Evolutionary conservation across 345 rosid genomes (phyloP).

Genomic region (Cochlearia excelsa): DNA sequence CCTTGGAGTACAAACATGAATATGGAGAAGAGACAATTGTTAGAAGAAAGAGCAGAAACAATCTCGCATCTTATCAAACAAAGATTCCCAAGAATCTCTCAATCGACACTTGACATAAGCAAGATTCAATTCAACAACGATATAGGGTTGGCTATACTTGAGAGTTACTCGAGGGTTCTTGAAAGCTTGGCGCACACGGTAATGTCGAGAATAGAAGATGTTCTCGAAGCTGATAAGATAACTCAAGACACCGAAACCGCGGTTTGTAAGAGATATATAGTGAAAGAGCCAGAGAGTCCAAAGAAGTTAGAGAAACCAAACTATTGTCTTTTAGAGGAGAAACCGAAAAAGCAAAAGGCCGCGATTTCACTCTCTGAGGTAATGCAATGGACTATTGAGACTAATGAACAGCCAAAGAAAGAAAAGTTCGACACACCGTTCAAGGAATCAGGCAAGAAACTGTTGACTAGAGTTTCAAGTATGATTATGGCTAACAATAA

Average conservation of each 20-base stretch:
- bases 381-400: slow-evolving; percentile 56
- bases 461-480: slow-evolving; percentile 39
- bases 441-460: slow-evolving; percentile 42
- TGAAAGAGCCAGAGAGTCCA: slow-evolving; percentile 31
- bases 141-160: slow-evolving; percentile 73
- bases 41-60: slow-evolving; percentile 83
- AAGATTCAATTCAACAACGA: slow-evolving; percentile 83
- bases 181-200: slow-evolving; percentile 82
- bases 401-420: slow-evolving; percentile 22
- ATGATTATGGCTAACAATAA: slow-evolving; percentile 40
- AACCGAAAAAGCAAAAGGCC: slow-evolving; percentile 25
- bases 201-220: slow-evolving; percentile 72
- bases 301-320: slow-evolving; percentile 21
- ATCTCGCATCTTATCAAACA: slow-evolving; percentile 66
- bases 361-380: slow-evolving; percentile 49
- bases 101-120: slow-evolving; percentile 75
- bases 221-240: slow-evolving; percentile 55
- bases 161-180: slow-evolving; percentile 81
- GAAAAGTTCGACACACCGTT: slow-evolving; percentile 23
- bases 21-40: slow-evolving; percentile 71
- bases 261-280: slow-evolving; percentile 24
- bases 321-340: slow-evolving; percentile 29
- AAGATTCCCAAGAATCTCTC: slow-evolving; percentile 68
- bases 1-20: slow-evolving; percentile 73
- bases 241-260: slow-evolving; percentile 48